Conservation (phyloP, 441 rosid species). For the Gossypium davidsonii region DNA sequence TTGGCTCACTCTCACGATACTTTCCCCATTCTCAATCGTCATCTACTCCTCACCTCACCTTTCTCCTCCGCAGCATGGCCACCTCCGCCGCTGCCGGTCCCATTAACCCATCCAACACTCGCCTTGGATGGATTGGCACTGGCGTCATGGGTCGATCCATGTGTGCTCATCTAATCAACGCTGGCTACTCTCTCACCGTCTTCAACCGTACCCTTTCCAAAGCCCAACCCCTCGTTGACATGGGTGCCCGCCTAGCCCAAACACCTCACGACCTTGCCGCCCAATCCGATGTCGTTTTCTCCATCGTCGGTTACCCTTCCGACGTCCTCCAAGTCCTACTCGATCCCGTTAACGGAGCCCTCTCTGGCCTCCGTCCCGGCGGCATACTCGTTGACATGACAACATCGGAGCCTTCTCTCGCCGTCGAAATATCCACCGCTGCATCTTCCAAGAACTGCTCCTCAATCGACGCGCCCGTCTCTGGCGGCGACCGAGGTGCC, state of each 20-base stretch:
- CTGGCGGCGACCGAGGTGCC: slow-evolving; percentile 82
- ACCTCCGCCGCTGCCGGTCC: slow-evolving; percentile 28
- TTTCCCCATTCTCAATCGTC: not conserved
- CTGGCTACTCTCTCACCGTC: slow-evolving; percentile 74
- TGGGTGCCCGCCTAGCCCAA: slow-evolving; percentile 63
- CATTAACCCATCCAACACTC: slow-evolving; percentile 53
- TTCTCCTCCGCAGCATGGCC: slow-evolving; percentile 50
- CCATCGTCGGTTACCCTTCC: slow-evolving; percentile 85
- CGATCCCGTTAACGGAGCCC: slow-evolving; percentile 57
- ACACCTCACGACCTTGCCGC: slow-evolving; percentile 61
- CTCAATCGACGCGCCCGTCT: slow-evolving; percentile 74
- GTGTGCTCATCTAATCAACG: slow-evolving; percentile 68
- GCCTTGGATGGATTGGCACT: slow-evolving; percentile 85
- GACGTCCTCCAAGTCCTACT: slow-evolving; percentile 80
- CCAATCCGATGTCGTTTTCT: slow-evolving; percentile 72
- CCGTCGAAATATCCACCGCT: slow-evolving; percentile 49
- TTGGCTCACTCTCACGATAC: slow-evolving; percentile 14
- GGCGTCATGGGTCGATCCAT: slow-evolving; percentile 82
- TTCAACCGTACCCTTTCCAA: slow-evolving; percentile 78
- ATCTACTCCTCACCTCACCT: slow-evolving; percentile 1
- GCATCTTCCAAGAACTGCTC: slow-evolving; percentile 47
- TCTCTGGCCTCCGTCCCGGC: slow-evolving; percentile 60
- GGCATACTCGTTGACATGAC: slow-evolving; percentile 89
- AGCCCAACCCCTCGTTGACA: slow-evolving; percentile 63
- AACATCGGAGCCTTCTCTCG: slow-evolving; percentile 84